Conservation (phyloP, 2,329 filamentous ascomycete species). For the Sphaerulina vaccinii region DNA sequence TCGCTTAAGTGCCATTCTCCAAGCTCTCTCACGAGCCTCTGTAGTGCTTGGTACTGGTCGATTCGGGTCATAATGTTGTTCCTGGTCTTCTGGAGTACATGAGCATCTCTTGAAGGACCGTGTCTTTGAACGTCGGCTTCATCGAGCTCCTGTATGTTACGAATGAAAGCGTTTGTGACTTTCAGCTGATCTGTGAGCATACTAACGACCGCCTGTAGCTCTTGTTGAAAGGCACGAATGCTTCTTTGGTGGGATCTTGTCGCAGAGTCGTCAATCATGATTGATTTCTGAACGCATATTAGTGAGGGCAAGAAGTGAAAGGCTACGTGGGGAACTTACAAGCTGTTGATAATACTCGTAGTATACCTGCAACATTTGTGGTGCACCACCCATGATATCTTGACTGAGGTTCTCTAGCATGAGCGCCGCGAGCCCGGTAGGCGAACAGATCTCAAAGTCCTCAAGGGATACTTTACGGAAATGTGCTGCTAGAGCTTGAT, state of each 20-base stretch:
- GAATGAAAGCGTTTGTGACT: slow-evolving; percentile 9
- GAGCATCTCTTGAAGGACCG: slow-evolving; percentile 8
- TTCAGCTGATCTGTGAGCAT: slow-evolving; percentile 14
- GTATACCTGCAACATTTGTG: slow-evolving; percentile 15
- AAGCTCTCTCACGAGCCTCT: slow-evolving; percentile 10
- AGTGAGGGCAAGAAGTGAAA: no score
- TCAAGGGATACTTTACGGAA: slow-evolving; percentile 9
- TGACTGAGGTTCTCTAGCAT: slow-evolving; percentile 14
- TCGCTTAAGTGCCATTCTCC: slow-evolving; percentile 17
- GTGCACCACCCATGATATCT: slow-evolving; percentile 6
- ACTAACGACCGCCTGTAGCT: slow-evolving; percentile 10
- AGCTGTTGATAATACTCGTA: slow-evolving; percentile 13
- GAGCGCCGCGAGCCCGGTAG: slow-evolving; percentile 14
- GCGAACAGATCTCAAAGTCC: slow-evolving; percentile 15
- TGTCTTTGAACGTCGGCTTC: slow-evolving; percentile 1
- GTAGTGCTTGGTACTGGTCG: slow-evolving; percentile 13
- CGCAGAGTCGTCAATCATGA: slow-evolving; percentile 9
- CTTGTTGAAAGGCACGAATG: slow-evolving; percentile 13
- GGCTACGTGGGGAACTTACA: no score
- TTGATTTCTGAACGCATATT: slow-evolving; percentile 12
- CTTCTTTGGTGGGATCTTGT: slow-evolving; percentile 16
- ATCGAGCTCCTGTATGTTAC: slow-evolving; percentile 13
- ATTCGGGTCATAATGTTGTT: slow-evolving; percentile 10
- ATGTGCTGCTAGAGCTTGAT: background rate
- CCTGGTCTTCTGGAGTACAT: slow-evolving; percentile 8